Evolutionary conservation across 192 early-diverging fungal species (phyloP), one percentile per base, ranked within the genome.

Genomic region (Backusella tarrabulga): DNA sequence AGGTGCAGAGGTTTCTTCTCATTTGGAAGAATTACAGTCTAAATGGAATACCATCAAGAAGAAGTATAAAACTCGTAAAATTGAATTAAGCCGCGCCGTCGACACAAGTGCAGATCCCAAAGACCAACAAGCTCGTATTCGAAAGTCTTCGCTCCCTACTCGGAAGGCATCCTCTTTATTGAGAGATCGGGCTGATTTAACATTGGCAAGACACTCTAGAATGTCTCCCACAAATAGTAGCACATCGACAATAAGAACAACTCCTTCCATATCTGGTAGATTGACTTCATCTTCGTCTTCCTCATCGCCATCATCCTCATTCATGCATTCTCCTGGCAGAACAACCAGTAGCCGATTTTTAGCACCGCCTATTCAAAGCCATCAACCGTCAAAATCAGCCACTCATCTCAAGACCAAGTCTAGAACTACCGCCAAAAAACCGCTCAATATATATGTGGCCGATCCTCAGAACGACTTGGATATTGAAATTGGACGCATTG

Each of bases 401-500:
- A 75, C 29, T 34, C 35, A 42, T 44, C 32, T 75, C 23, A 66
- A 67, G 7, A 41, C 66, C 1, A 63, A 63, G 42, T 36, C 54
- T 26, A 36, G 74, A n/a, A 29, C 41, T 15, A 68, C 74, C 5
- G 40, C 26, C 14, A 63, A 66, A 75, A 42, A 66, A 34, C 74
- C 74, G 4, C 63, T 42, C 14, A 79, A 79, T 34, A 36, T 38
- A 9, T 75, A 82, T 52, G 76, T 88, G 21, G 80, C 90, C 2
- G 83, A 91, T 75, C 81, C 90, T 26, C 77, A 79, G 19, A 88
- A 87, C 73, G 80, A 77, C 34, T 73, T 91, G 42, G 90, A 91
- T 82, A 83, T 86, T 6, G 90, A 90, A 72, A 88, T 91, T 17
- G 90, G 83, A 6, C 80, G 85, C 34, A 87, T 91, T 38, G 86